phyloP scores from a whole-genome alignment of 1,139 yeast genomes.

The Meyerozyma sp. region DNA sequence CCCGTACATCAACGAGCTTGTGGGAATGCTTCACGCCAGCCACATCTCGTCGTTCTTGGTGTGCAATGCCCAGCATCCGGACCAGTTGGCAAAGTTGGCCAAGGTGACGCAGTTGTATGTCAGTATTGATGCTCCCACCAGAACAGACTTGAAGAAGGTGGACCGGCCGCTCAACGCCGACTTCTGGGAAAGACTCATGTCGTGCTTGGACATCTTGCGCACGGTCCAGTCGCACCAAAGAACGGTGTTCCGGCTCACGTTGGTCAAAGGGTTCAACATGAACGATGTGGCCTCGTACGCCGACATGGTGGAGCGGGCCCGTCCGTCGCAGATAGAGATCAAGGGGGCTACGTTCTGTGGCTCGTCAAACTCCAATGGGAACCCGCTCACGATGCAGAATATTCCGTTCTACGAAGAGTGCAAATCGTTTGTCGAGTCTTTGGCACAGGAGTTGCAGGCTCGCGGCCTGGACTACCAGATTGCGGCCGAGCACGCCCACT shows the following conservation, averaged over 20 bases:
- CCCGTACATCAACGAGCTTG: slow-evolving; percentile 84
- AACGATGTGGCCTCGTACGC: slow-evolving; percentile 81
- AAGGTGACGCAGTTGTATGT: slow-evolving; percentile 89
- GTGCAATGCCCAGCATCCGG: slow-evolving; percentile 95
- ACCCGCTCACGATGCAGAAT: slow-evolving; percentile 90
- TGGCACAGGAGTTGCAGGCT: slow-evolving; percentile 51
- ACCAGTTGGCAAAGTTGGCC: slow-evolving; percentile 58
- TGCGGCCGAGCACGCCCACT: slow-evolving; percentile 95
- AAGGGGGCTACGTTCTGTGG: slow-evolving; percentile 96
- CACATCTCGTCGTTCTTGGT: slow-evolving; percentile 83
- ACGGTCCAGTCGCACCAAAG: slow-evolving; percentile 74
- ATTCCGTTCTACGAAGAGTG: slow-evolving; percentile 94
- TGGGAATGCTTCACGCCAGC: slow-evolving; percentile 69
- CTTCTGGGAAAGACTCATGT: slow-evolving; percentile 84
- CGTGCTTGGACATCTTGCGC: slow-evolving; percentile 74
- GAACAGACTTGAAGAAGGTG: slow-evolving; percentile 70
- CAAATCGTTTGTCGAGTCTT: slow-evolving; percentile 59
- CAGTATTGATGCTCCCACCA: slow-evolving; percentile 88
- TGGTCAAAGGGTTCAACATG: slow-evolving; percentile 91
- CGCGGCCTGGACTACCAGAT: slow-evolving; percentile 71
- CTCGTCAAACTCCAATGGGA: slow-evolving; percentile 71
- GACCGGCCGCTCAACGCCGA: slow-evolving; percentile 88
- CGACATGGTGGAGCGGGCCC: slow-evolving; percentile 75
- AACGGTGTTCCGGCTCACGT: slow-evolving; percentile 84
- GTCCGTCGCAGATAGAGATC: slow-evolving; percentile 85